phyloP scores from a whole-genome alignment of 148 eudicot genomes.

The Cornus kousa region DNA sequence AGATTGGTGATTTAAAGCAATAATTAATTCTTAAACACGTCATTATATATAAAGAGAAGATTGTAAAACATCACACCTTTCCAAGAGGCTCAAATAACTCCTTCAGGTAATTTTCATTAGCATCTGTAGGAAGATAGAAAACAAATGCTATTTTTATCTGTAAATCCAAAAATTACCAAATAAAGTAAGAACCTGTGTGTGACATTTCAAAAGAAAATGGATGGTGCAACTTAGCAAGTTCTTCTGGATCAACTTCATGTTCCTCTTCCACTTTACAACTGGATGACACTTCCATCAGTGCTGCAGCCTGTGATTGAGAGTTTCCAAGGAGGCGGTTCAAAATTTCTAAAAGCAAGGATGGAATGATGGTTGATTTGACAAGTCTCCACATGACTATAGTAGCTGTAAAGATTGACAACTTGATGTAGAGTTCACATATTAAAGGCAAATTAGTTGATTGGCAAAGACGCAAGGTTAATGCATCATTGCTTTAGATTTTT shows the following conservation, averaged over 20 bases:
- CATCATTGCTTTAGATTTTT: neutral
- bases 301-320: slow-evolving; percentile 74
- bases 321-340: slow-evolving; percentile 48
- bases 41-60: neutral
- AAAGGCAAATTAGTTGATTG: slow-evolving; percentile 11
- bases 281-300: slow-evolving; percentile 64
- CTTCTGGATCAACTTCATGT: slow-evolving; percentile 51
- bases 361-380: slow-evolving; percentile 27
- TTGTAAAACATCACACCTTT: slow-evolving; percentile 34
- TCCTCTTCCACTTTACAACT: slow-evolving; percentile 66
- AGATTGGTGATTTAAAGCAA: slow-evolving; percentile 8
- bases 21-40: slow-evolving; percentile 1
- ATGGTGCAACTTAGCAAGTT: slow-evolving; percentile 56
- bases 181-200: slow-evolving; percentile 7
- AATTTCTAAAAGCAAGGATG: slow-evolving; percentile 24
- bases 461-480: slow-evolving; percentile 13
- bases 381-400: slow-evolving; percentile 11
- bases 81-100: slow-evolving; percentile 58
- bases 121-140: slow-evolving; percentile 55
- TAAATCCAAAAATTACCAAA: slow-evolving; percentile 14
- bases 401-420: slow-evolving; percentile 6
- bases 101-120: slow-evolving; percentile 53
- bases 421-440: slow-evolving; percentile 13
- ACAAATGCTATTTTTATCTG: slow-evolving; percentile 68
- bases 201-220: neutral